Evolutionary conservation across 2,329 filamentous ascomycete species (phyloP).

Genomic region (Zarea fungicola): DNA sequence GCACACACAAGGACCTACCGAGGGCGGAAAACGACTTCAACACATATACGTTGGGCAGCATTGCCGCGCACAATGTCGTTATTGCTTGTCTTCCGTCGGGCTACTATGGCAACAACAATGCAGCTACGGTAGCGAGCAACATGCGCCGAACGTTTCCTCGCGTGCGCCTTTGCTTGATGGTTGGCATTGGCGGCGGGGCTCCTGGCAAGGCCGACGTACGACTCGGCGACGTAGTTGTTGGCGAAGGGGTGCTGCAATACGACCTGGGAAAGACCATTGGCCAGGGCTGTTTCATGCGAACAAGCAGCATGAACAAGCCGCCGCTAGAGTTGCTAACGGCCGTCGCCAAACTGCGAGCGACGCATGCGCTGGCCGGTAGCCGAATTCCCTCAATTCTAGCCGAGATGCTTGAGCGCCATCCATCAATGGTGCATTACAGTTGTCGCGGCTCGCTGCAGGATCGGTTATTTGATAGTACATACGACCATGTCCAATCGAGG

Average conservation of each 20-base stretch:
- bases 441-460: too few relatives aligned
- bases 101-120: constrained; percentile 12
- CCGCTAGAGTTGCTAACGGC: constrained; percentile 2
- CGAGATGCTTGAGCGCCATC: too few relatives aligned
- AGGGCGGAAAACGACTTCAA: constrained; percentile 15
- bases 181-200: constrained; percentile 25
- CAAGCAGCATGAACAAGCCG: constrained; percentile 8
- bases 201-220: constrained; percentile 16
- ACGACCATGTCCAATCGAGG: too few relatives aligned
- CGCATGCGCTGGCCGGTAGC: constrained; percentile 8
- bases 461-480: too few relatives aligned
- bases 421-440: too few relatives aligned
- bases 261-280: constrained; percentile 17
- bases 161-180: constrained; percentile 16
- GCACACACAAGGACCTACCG: constrained; percentile 9
- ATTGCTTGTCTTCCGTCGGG: constrained; percentile 16
- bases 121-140: constrained; percentile 13
- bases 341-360: constrained; percentile 12
- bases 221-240: constrained; percentile 19
- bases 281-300: constrained; percentile 11
- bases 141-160: constrained; percentile 15
- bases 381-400: not conserved
- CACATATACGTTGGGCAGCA: constrained; percentile 15
- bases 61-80: constrained; percentile 16
- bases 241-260: constrained; percentile 17